These are phyloP conservation scores for Fistulina hepatica DNA, from an alignment of 1,284 basidiomycete genomes.

Conservation along the genomic window DNA sequence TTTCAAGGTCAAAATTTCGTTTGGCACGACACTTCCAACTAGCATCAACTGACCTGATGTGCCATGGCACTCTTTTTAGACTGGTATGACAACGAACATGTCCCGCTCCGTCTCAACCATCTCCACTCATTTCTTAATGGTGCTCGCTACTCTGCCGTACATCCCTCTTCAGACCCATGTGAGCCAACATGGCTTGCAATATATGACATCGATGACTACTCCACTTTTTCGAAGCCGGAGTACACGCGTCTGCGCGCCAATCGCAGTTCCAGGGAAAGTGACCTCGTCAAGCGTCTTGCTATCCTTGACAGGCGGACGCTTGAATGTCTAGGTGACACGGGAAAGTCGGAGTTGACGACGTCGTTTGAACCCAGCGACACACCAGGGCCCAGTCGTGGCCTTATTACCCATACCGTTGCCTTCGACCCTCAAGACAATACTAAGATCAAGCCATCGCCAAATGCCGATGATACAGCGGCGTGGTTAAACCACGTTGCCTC, in stretches of 20 bases:
- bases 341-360: conserved; percentile 20
- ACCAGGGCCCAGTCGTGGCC: conserved; percentile 28
- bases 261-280: conserved; percentile 42
- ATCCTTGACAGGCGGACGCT: conserved; percentile 45
- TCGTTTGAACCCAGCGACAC: conserved; percentile 22
- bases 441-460: too few relatives aligned
- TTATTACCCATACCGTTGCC: conserved; percentile 33
- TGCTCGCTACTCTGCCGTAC: conserved; percentile 33
- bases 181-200: conserved; percentile 41
- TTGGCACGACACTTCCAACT: not conserved
- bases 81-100: conserved; percentile 59
- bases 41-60: not conserved
- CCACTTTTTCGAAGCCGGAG: conserved; percentile 33
- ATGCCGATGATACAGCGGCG: conserved; percentile 14
- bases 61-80: conserved; percentile 21
- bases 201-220: conserved; percentile 43
- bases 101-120: conserved; percentile 43
- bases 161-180: conserved; percentile 29
- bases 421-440: too few relatives aligned
- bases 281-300: conserved; percentile 36
- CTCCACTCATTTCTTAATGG: conserved; percentile 41
- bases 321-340: conserved; percentile 28
- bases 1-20: conserved; percentile 27
- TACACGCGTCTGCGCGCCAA: conserved; percentile 42
- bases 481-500: conserved; percentile 20